Evolutionary conservation across 768 basidiomycete genomes (phyloP).

Genomic region (Bullera alba): DNA sequence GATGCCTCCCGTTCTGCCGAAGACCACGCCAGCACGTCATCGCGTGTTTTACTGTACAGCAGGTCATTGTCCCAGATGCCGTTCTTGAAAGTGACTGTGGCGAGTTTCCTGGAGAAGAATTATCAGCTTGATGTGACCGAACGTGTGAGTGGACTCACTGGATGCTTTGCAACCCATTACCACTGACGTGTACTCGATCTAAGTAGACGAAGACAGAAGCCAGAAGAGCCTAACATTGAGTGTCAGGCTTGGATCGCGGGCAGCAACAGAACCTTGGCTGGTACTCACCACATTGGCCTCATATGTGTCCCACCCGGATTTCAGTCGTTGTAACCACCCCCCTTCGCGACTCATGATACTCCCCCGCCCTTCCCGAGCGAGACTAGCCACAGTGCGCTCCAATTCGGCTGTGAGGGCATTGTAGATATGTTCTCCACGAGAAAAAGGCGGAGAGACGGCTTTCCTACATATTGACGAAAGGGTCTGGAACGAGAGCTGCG

Average conservation of each 20-base stretch:
- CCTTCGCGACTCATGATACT: slow-evolving; percentile 23
- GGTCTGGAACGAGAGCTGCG: slow-evolving; percentile 20
- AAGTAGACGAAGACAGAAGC: slow-evolving; percentile 33
- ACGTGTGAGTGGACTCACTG: slow-evolving; percentile 4
- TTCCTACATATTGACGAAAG: slow-evolving; percentile 23
- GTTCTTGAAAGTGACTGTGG: slow-evolving; percentile 23
- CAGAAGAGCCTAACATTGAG: slow-evolving; percentile 17
- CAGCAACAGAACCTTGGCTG: not conserved
- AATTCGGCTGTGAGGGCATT: slow-evolving; percentile 20
- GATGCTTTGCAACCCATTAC: slow-evolving; percentile 13
- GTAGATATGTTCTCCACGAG: slow-evolving; percentile 28
- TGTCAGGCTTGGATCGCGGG: not conserved
- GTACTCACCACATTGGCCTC: slow-evolving; percentile 24
- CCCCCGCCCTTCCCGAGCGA: slow-evolving; percentile 29
- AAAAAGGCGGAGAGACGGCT: slow-evolving; percentile 24
- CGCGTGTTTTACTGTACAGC: slow-evolving; percentile 23
- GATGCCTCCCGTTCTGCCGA: slow-evolving; percentile 13
- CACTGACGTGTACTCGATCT: slow-evolving; percentile 23
- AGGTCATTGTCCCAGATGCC: slow-evolving; percentile 34
- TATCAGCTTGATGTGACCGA: not conserved
- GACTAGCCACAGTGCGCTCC: slow-evolving; percentile 10
- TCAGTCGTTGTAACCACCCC: slow-evolving; percentile 19
- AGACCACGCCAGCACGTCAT: slow-evolving; percentile 30
- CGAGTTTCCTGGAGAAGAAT: slow-evolving; percentile 10
- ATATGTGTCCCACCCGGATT: slow-evolving; percentile 23